Evolutionary conservation across 1,284 basidiomycete species (phyloP), one percentile per base, ranked within the genome.

Genomic region (Pholiota adiposa): DNA sequence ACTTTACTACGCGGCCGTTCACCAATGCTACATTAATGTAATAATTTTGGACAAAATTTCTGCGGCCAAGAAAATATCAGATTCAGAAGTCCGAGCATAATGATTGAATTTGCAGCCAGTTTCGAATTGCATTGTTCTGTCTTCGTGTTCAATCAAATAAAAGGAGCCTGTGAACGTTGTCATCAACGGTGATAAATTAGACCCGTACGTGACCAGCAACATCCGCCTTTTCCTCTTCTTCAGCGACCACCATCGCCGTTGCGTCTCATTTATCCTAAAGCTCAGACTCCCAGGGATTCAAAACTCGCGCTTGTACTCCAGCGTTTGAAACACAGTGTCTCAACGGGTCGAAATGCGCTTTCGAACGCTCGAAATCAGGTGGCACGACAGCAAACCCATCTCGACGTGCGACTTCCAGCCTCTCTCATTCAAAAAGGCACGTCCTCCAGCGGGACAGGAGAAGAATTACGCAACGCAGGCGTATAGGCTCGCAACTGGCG

Each of bases 321-420:
- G 23, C 18, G 14, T 29, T 33, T 5, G 6, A 3, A n/a, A 38
- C 14, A 38, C 36, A 7, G 6, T 4, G 4, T 38, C 29, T 27
- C 50, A 19, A 49, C 27, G 60, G 25, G 21, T 34, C 27, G 49
- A 56, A 69, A 93, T 94, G 90, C 89, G 92, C 64, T 92, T 91
- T 71, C 82, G 89, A 59, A 93, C 92, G 6, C 83, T 95, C 43
- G 92, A 95, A 78, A 95, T 95, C 70, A 84, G 93, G 67, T 98
- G 96, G 96, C 95, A 97, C 81, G 93, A 96, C 79, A 88, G 83
- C 74, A 95, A 93, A 72, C 94, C 96, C 25, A 96, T 97, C 74
- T 95, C 94, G 56, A 92, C 93, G 18, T 94, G 93, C 75, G 96
- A 98, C 81, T 96, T 97, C 69, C 96, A 98, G 72, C 90, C 93